Base-by-base conservation (phyloP, 148 eudicot genomes). In the Fallopia convolvulus region DNA sequence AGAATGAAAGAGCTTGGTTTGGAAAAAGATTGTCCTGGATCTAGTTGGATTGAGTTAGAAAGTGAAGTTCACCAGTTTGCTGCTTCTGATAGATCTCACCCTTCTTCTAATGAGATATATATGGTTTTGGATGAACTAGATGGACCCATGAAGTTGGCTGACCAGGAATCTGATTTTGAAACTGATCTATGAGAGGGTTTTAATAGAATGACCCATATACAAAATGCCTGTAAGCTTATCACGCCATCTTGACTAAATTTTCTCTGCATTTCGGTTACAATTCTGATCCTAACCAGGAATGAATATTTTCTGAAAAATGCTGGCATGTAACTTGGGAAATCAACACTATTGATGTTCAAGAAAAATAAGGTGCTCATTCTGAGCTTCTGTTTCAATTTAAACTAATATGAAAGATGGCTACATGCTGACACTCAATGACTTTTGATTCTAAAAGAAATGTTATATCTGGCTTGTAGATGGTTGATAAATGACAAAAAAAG, bases 11-110 rank as follows among this genome's bases (percentile, higher is more conserved):
- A 83, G 70, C 56, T 70, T 5, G 86, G 86, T 12, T 58, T 83
- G 5, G 85, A 83, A 70, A 85, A 85, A 77, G 66, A 32, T 2
- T 82, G 80, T 70, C 85, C 88, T 14, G 88, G 81, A 52, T 85
- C 82, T 41, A 85, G 88, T 77, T 85, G 86, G 86, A 85, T 85
- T 81, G 88, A 83, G 74, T 52, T 79, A 81, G 84, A 55, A 21
- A 74, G 66, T 49, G 77, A 81, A 65, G 56, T 85, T 70, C 88
- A 85, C 77, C 85, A 85, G 77, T 85, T 85, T 47, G 77, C 78
- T 77, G 88, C 82, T 53, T 70, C 79, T 74, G 88, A 83, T 77
- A 72, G 48, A 75, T 83, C 77, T 63, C 88, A 85, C 63, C 76
- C 81, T 44, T 79, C 79, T 74, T 77, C 77, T 2, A 71, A 26